Evolutionary conservation across 176 grass and related monocot species (phyloP).

Genomic region (Themeda triandra): DNA sequence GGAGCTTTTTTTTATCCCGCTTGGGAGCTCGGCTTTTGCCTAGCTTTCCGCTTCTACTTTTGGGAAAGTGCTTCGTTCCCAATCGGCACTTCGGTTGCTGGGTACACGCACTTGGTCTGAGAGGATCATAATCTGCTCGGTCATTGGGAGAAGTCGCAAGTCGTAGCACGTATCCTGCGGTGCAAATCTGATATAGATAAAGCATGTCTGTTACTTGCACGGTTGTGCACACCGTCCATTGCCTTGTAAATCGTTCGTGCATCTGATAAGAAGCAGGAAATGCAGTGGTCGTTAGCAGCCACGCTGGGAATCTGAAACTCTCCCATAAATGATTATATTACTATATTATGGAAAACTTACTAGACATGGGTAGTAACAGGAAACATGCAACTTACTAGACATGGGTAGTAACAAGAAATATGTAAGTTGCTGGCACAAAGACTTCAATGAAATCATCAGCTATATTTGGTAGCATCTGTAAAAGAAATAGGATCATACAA

Average conservation of each 20-base stretch:
- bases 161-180: background rate
- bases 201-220: background rate
- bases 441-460: background rate
- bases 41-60: background rate
- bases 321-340: background rate
- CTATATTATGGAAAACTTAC: background rate
- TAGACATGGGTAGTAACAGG: no score
- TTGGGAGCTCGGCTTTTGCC: background rate
- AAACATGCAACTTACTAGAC: no score
- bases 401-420: background rate
- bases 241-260: background rate
- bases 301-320: background rate
- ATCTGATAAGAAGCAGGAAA: background rate
- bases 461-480: background rate
- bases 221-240: background rate
- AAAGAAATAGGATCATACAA: background rate
- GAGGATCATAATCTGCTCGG: slow-evolving; percentile 1
- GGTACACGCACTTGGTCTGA: background rate
- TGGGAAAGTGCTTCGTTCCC: background rate
- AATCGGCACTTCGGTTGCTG: background rate
- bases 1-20: background rate
- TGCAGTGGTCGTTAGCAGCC: background rate
- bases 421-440: background rate
- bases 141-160: background rate
- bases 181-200: background rate